Conservation (phyloP, 257 asterid species). For the Solanum etuberosum region DNA sequence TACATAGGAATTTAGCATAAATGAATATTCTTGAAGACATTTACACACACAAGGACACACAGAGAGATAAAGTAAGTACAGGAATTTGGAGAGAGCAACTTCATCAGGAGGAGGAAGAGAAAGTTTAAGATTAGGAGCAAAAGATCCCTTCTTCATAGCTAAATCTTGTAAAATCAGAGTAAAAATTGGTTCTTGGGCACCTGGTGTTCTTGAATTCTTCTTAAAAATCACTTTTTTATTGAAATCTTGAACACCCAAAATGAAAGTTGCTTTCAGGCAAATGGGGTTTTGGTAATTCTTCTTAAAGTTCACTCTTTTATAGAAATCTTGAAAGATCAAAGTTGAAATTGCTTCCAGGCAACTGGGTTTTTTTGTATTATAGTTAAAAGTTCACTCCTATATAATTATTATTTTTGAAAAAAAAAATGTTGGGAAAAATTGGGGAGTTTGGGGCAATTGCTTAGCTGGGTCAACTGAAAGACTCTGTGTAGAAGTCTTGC, state of each 20-base stretch:
- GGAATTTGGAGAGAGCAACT: conserved; percentile 62
- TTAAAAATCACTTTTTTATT: background rate
- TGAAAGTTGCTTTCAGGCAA: background rate
- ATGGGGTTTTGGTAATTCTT: background rate
- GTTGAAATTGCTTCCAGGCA: background rate
- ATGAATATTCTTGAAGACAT: background rate
- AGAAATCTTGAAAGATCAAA: background rate
- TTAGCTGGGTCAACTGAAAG: background rate
- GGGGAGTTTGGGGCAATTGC: background rate
- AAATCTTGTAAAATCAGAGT: background rate
- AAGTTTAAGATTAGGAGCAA: conserved; percentile 83
- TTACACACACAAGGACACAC: background rate
- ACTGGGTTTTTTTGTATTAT: background rate
- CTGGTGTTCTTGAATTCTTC: background rate
- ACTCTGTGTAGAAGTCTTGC: background rate
- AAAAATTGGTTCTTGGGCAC: background rate
- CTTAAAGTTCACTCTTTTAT: background rate
- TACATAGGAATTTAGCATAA: background rate
- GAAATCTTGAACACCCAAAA: background rate
- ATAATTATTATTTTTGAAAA: background rate
- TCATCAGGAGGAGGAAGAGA: conserved; percentile 86
- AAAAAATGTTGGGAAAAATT: background rate
- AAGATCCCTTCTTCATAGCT: conserved; percentile 64
- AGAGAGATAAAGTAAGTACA: conserved; percentile 27
- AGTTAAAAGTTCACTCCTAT: background rate